Conservation (phyloP, 306 rosid genomes). For the Trifolium fragiferum region DNA sequence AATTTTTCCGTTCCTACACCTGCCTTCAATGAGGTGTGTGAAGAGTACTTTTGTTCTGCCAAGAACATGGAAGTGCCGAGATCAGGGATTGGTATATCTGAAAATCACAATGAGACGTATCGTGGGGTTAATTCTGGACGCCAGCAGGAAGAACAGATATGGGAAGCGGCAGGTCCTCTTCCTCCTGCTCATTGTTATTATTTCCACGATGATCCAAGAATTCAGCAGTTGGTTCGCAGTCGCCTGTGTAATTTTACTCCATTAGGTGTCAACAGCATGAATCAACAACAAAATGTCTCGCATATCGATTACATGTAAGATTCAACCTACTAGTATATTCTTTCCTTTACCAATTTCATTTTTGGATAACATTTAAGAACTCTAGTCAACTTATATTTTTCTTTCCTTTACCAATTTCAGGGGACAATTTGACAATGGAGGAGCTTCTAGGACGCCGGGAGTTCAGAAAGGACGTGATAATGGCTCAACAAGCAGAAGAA, state of each 20-base stretch:
- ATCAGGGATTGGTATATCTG: slow-evolving; percentile 30
- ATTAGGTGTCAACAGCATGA: slow-evolving; percentile 57
- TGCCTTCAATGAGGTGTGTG: slow-evolving; percentile 73
- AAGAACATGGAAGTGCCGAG: slow-evolving; percentile 45
- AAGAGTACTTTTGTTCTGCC: slow-evolving; percentile 60
- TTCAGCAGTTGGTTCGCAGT: slow-evolving; percentile 62
- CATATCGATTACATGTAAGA: slow-evolving; percentile 91
- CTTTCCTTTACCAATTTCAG: slow-evolving; percentile 56
- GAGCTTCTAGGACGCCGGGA: slow-evolving; percentile 54
- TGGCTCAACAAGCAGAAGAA: slow-evolving; percentile 53
- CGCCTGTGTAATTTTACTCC: slow-evolving; percentile 71
- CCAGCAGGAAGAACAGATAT: slow-evolving; percentile 49
- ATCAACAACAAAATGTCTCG: slow-evolving; percentile 56
- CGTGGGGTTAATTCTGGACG: slow-evolving; percentile 37
- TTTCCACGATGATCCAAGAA: slow-evolving; percentile 71
- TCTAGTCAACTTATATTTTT: neutral
- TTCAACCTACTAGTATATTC: slow-evolving; percentile 44
- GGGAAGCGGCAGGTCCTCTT: slow-evolving; percentile 52
- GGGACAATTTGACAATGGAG: slow-evolving; percentile 76
- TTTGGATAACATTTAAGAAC: neutral
- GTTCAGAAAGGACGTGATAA: slow-evolving; percentile 42
- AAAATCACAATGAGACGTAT: slow-evolving; percentile 24
- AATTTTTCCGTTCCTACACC: slow-evolving; percentile 72
- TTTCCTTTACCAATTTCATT: slow-evolving; percentile 15
- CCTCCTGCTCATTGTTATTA: slow-evolving; percentile 79